These are phyloP conservation scores for Stagonosporopsis rhizophila DNA, from an alignment of 2,329 filamentous ascomycete genomes.

Conservation along the genomic window DNA sequence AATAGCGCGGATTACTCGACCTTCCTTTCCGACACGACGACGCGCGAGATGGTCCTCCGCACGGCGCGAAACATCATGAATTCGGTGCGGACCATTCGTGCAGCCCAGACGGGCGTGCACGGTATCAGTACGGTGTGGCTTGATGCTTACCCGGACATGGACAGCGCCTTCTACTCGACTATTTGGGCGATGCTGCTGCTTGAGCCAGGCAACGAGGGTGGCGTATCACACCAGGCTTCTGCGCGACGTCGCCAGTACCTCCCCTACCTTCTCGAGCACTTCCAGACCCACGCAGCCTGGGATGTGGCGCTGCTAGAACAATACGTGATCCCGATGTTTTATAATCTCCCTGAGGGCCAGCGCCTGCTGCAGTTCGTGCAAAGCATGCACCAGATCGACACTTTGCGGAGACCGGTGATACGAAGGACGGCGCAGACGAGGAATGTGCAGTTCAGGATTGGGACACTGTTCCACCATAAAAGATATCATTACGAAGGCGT, in stretches of 20 bases:
- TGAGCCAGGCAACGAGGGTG: slow-evolving; percentile 38
- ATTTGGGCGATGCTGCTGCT: slow-evolving; percentile 70
- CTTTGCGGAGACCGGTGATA: slow-evolving; percentile 56
- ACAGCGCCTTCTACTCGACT: slow-evolving; percentile 72
- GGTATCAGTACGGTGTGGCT: slow-evolving; percentile 37
- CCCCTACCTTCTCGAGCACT: slow-evolving; percentile 68
- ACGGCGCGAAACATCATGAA: slow-evolving; percentile 82
- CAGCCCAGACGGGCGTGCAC: slow-evolving; percentile 30
- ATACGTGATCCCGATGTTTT: slow-evolving; percentile 69
- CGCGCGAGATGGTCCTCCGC: slow-evolving; percentile 73
- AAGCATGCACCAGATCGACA: slow-evolving; percentile 63
- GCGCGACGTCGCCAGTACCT: slow-evolving; percentile 63
- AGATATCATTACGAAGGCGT: slow-evolving; percentile 81
- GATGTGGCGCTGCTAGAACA: slow-evolving; percentile 75
- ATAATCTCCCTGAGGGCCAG: slow-evolving; percentile 60
- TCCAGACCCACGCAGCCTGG: slow-evolving; percentile 71
- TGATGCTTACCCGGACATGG: slow-evolving; percentile 55
- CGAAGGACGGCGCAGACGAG: slow-evolving; percentile 18
- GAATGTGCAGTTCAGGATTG: slow-evolving; percentile 59
- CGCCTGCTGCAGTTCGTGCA: slow-evolving; percentile 62
- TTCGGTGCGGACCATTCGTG: slow-evolving; percentile 64
- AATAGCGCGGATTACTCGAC: slow-evolving; percentile 48
- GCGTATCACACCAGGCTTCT: slow-evolving; percentile 23
- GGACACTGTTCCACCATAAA: slow-evolving; percentile 83
- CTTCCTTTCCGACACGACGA: slow-evolving; percentile 70